Base-by-base conservation (phyloP, 2,329 filamentous ascomycete genomes). In the Trichoderma endophyticum region DNA sequence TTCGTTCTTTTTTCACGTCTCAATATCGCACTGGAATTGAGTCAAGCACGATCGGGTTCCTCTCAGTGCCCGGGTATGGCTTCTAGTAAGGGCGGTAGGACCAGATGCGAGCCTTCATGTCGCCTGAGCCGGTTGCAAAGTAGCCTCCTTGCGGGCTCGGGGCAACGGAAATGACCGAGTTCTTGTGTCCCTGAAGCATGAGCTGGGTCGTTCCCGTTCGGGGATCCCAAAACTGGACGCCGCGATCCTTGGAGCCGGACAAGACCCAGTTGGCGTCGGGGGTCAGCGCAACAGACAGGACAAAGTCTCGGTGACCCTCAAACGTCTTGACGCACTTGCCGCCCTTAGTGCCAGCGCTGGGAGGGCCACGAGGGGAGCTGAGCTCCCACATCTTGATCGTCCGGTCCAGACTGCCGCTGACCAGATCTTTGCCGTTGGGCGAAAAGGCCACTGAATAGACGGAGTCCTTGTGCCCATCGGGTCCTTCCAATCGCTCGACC, bases 361-460 rank as follows among this genome's bases (percentile, higher is more conserved):
- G 87, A 72, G 90, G 87, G 77, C 91, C 88, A 76, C 92, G 89
- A 59, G 91, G 89, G 26, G 92, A 89, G 70, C 89, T 91, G 65
- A 99, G 88, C 85, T 98, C 95, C 95, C 96, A 99, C 92, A 98
- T 97, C 86, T 98, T 97, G 86, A 98, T 98, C 0, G 95, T 98
- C 87, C 97, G 97, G 81, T 99, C 96, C 77, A 98, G 85, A 87
- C 93, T 97, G 74, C 96, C 96, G 78, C 93, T 97, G 79, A 98
- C 95, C 54, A 99, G 90, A 76, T 97, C 93, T 77, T 94, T 93
- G 73, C 95, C 95, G 77, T 93, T 95, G 32, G 96, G 96, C 15
- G 95, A 95, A 82, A 99, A 99, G 0, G 96, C 95, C 26, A 99
- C 96, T 14, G 92, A 95, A 82, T 98, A 98, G 26, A 98, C 96